Percentiles rank a stretch among this genome's conserved stretches.
Evolutionary conservation across 495 filamentous ascomycete genomes (phyloP).

Genomic region (Glarea lozoyensis): DNA sequence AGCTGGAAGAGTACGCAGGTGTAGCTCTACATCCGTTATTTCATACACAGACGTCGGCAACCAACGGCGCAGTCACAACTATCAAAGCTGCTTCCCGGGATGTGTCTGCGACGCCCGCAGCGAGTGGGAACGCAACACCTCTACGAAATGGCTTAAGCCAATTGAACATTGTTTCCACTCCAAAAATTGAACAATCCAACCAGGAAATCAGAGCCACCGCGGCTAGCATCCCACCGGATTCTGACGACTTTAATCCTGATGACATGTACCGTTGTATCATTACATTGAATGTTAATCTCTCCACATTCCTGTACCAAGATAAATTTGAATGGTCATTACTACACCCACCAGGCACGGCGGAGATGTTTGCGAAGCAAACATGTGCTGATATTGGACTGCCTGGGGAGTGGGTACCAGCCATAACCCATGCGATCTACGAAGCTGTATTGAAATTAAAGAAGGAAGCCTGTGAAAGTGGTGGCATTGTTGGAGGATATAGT

Average conservation of each 20-base stretch:
- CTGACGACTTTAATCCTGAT: slow-evolving; percentile 66
- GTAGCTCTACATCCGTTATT: slow-evolving; percentile 91
- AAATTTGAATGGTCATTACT: slow-evolving; percentile 98
- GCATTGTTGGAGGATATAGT: slow-evolving; percentile 61
- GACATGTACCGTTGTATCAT: slow-evolving; percentile 90
- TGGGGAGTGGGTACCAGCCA: slow-evolving; percentile 89
- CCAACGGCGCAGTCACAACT: slow-evolving; percentile 34
- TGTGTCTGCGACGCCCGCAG: slow-evolving; percentile 40
- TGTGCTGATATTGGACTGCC: slow-evolving; percentile 83
- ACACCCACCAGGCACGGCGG: slow-evolving; percentile 82
- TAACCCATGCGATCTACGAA: slow-evolving; percentile 96
- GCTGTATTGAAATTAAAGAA: slow-evolving; percentile 89
- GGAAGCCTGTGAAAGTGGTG: slow-evolving; percentile 85
- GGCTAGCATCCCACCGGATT: slow-evolving; percentile 36
- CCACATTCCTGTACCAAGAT: slow-evolving; percentile 88
- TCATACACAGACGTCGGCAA: slow-evolving; percentile 46
- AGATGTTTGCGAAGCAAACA: slow-evolving; percentile 84
- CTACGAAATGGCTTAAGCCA: slow-evolving; percentile 25
- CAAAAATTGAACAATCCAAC: background rate
- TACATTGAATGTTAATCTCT: slow-evolving; percentile 83
- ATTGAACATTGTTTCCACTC: slow-evolving; percentile 15
- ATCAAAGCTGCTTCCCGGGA: slow-evolving; percentile 31
- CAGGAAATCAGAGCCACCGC: slow-evolving; percentile 43
- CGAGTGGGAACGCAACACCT: slow-evolving; percentile 40
- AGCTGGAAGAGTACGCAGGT: slow-evolving; percentile 92